phyloP scores from a whole-genome alignment of 805 yeast species.

The Yarrowia alimentaria region DNA sequence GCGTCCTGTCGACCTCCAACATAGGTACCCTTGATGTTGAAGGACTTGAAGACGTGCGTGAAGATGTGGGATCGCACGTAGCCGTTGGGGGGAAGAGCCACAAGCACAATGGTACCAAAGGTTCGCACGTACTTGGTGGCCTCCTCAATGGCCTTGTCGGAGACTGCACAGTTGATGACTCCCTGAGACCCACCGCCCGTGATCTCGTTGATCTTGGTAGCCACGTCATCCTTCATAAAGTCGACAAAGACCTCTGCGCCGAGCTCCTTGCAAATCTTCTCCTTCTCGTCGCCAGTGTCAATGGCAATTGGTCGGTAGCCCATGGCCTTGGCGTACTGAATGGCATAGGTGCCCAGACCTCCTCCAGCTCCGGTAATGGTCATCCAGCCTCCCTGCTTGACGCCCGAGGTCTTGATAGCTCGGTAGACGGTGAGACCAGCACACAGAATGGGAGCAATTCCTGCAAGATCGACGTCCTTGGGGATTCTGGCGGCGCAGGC shows the following conservation, averaged over 20 bases:
- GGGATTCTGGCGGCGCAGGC: constrained; percentile 82
- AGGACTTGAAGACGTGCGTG: constrained; percentile 68
- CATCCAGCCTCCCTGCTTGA: constrained; percentile 70
- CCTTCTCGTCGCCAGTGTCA: constrained; percentile 69
- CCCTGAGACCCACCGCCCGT: constrained; percentile 78
- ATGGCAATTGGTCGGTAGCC: constrained; percentile 69
- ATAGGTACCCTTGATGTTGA: constrained; percentile 74
- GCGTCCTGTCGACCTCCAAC: constrained; percentile 89
- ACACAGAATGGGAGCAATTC: constrained; percentile 77
- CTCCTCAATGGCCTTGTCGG: constrained; percentile 62
- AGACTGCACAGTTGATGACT: constrained; percentile 71
- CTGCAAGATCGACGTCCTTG: constrained; percentile 68
- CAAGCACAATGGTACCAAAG: constrained; percentile 66
- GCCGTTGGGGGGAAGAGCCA: constrained; percentile 80
- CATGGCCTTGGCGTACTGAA: constrained; percentile 76
- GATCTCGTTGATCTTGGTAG: constrained; percentile 52
- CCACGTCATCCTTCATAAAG: constrained; percentile 52
- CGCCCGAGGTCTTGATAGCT: constrained; percentile 76
- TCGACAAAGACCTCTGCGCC: constrained; percentile 68
- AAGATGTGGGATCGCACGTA: constrained; percentile 67
- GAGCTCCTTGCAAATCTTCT: constrained; percentile 49
- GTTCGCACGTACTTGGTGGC: constrained; percentile 61
- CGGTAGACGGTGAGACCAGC: constrained; percentile 92
- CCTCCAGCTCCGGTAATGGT: constrained; percentile 79
- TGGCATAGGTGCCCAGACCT: constrained; percentile 71